Evolutionary conservation across 2,329 filamentous ascomycete genomes (phyloP).

Genomic region (Dactylellina sp.): DNA sequence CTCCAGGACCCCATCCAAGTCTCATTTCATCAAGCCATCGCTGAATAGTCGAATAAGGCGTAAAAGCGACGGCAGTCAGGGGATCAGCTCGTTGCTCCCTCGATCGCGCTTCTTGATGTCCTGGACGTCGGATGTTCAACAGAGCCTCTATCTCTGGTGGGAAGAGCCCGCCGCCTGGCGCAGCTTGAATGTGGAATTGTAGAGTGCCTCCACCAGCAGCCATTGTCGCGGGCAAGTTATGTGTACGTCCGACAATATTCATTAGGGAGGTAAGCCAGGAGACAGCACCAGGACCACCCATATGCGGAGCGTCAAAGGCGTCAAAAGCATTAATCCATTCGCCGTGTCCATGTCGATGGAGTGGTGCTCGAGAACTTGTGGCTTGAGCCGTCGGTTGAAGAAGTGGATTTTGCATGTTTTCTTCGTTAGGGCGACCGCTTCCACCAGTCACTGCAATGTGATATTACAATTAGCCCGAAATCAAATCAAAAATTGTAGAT

Average conservation of each 20-base stretch:
- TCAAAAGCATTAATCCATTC: conserved; percentile 57
- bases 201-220: conserved; percentile 67
- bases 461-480: conserved; percentile 1
- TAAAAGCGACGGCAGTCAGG: conserved; percentile 73
- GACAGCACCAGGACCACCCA: conserved; percentile 56
- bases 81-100: conserved; percentile 66
- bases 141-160: conserved; percentile 68
- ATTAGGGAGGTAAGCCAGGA: conserved; percentile 64
- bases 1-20: conserved; percentile 79
- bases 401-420: conserved; percentile 56
- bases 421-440: conserved; percentile 45
- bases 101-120: conserved; percentile 58
- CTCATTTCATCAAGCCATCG: conserved; percentile 92
- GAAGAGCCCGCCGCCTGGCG: conserved; percentile 62
- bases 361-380: conserved; percentile 31
- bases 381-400: conserved; percentile 48
- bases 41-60: conserved; percentile 75
- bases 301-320: conserved; percentile 49
- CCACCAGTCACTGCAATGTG: conserved; percentile 38
- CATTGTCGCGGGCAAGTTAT: conserved; percentile 56
- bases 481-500: not conserved
- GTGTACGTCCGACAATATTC: conserved; percentile 52
- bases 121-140: conserved; percentile 62
- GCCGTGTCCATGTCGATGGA: conserved; percentile 50
- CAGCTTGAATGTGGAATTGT: conserved; percentile 68